A percentile compares a stretch with the other conserved stretches of the same genome.
Evolutionary conservation across 768 basidiomycete species (phyloP).

Genomic region (Leccinum disarticulatum): DNA sequence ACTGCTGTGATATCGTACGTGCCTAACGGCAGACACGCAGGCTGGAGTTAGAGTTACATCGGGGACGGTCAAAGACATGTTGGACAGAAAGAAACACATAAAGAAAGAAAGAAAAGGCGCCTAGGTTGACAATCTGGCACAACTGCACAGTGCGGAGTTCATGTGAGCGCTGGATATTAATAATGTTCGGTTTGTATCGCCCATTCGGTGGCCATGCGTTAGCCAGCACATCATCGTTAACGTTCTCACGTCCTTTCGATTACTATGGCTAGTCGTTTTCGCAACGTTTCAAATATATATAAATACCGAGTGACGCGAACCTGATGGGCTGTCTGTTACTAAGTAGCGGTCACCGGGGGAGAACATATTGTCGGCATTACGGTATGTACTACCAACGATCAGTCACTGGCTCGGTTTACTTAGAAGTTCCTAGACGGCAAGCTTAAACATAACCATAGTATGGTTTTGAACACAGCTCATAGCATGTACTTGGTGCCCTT

Average conservation of each 20-base stretch:
- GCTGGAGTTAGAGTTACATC: not conserved
- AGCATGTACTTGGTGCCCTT: not conserved
- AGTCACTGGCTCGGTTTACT: not conserved
- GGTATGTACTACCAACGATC: not conserved
- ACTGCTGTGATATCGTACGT: conserved; percentile 17
- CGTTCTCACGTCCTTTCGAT: conserved; percentile 4
- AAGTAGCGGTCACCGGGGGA: too few relatives aligned
- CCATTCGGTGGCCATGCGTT: not conserved
- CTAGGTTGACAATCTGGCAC: not conserved
- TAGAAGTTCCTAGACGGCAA: not conserved
- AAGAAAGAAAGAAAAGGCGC: not conserved
- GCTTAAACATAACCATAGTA: not conserved
- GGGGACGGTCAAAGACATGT: not conserved
- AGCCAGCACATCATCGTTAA: not conserved
- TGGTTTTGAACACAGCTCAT: not conserved
- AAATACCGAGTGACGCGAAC: not conserved
- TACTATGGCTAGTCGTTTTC: not conserved
- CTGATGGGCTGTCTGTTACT: not conserved
- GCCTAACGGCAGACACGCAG: not conserved
- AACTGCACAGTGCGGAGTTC: not conserved
- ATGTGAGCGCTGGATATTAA: not conserved
- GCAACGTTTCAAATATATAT: not conserved
- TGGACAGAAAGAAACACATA: conserved; percentile 4
- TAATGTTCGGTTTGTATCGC: not conserved
- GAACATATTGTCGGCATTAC: too few relatives aligned